Evolutionary conservation across 306 rosid genomes (phyloP).

Genomic region (Quercus suber): DNA sequence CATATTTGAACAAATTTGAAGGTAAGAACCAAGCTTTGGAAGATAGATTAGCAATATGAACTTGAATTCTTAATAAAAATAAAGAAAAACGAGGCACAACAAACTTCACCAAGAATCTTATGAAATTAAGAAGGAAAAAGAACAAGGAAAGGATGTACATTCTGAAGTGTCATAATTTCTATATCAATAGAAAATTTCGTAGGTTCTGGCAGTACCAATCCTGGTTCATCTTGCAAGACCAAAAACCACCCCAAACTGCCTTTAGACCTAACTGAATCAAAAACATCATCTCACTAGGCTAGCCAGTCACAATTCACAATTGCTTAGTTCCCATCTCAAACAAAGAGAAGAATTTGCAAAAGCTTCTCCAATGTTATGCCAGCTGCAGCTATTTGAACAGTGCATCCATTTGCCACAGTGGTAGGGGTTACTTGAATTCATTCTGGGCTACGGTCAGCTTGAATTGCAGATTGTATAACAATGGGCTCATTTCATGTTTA

Average conservation of each 20-base stretch:
- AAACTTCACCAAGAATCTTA: neutral
- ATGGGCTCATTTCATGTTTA: slow-evolving; percentile 33
- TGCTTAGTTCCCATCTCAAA: slow-evolving; percentile 77
- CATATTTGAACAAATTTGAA: slow-evolving; percentile 32
- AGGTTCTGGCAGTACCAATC: slow-evolving; percentile 47
- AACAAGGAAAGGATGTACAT: too few relatives aligned
- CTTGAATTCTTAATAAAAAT: neutral
- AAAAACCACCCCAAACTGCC: slow-evolving; percentile 73
- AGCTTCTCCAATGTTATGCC: slow-evolving; percentile 68
- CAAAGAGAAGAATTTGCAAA: slow-evolving; percentile 81
- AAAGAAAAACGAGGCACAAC: neutral
- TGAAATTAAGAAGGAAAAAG: neutral
- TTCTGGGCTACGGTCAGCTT: slow-evolving; percentile 60
- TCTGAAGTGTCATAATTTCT: too few relatives aligned
- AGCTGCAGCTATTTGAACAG: slow-evolving; percentile 70
- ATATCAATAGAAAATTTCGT: too few relatives aligned
- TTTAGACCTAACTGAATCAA: slow-evolving; percentile 38
- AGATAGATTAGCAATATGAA: slow-evolving; percentile 17
- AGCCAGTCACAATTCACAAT: slow-evolving; percentile 48
- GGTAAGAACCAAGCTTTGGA: slow-evolving; percentile 33
- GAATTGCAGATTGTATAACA: slow-evolving; percentile 56
- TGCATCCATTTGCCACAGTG: slow-evolving; percentile 82
- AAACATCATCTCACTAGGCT: slow-evolving; percentile 65
- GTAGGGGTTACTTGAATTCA: slow-evolving; percentile 48
- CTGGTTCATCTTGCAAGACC: slow-evolving; percentile 78